A percentile compares a stretch with the other conserved stretches of the same genome.
Evolutionary conservation across 805 yeast species (phyloP).

Genomic region (Hanseniaspora clermontiae): DNA sequence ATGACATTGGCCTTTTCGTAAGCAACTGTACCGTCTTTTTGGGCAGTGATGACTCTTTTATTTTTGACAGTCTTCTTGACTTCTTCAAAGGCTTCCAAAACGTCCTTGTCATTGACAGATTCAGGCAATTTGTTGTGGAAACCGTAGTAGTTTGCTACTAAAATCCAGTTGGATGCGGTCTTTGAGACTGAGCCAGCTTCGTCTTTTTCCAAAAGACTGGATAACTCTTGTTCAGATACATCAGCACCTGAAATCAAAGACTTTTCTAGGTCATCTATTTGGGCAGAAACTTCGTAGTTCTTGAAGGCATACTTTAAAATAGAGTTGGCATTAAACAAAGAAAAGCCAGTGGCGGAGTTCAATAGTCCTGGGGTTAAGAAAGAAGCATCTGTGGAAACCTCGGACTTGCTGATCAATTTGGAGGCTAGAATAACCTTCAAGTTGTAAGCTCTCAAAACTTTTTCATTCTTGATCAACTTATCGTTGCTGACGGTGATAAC

Average conservation of each 20-base stretch:
- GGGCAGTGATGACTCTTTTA: conserved; percentile 26
- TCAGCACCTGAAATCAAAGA: conserved; percentile 20
- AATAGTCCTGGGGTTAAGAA: conserved; percentile 14
- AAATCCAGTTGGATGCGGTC: conserved; percentile 43
- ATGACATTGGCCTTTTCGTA: conserved; percentile 22
- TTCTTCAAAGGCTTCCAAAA: conserved; percentile 34
- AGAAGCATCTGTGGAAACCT: conserved; percentile 21
- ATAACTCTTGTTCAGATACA: conserved; percentile 29
- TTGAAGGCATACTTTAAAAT: conserved; percentile 50
- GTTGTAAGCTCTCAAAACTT: conserved; percentile 22
- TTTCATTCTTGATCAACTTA: conserved; percentile 8
- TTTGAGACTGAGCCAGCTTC: conserved; percentile 22
- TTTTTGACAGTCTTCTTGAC: conserved; percentile 36
- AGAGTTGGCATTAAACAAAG: conserved; percentile 53
- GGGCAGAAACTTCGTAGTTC: conserved; percentile 35
- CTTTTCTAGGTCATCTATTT: conserved; percentile 20
- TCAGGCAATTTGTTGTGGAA: conserved; percentile 22
- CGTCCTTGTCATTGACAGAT: conserved; percentile 24
- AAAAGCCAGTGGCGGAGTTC: conserved; percentile 25
- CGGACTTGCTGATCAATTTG: conserved; percentile 23
- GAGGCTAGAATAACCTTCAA: conserved; percentile 26
- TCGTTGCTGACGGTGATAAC: conserved; percentile 7
- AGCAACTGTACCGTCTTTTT: conserved; percentile 33
- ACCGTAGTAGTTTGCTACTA: conserved; percentile 48
- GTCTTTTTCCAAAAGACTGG: conserved; percentile 21